Percentiles rank a stretch among this genome's conserved stretches.
These are phyloP conservation scores for Acacia acuminata DNA, from an alignment of 306 rosid genomes.

Conservation along the genomic window DNA sequence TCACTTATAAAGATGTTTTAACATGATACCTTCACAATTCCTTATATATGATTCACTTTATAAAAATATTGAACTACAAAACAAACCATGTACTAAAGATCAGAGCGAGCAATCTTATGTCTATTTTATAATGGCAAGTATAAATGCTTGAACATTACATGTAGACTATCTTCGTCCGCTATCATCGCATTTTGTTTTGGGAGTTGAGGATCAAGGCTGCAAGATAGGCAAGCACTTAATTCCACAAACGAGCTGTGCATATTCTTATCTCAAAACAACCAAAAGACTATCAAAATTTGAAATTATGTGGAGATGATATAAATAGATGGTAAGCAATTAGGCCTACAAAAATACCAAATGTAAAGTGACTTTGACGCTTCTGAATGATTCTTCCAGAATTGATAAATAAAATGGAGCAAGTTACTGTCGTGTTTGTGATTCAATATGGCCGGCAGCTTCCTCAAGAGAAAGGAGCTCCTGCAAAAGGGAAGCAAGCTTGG, in stretches of 20 bases:
- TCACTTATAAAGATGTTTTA: too few species aligned
- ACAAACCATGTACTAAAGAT: too few species aligned
- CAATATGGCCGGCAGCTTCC: constrained; percentile 57
- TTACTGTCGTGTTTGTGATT: constrained; percentile 36
- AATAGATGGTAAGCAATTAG: neutral
- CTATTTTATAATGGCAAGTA: neutral
- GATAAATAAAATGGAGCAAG: neutral
- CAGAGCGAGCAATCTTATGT: neutral
- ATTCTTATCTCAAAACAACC: neutral
- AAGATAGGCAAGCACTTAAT: neutral
- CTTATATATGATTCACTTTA: too few species aligned
- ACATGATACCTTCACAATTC: too few species aligned
- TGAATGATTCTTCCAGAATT: neutral
- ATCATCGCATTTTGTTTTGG: neutral
- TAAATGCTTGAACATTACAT: neutral
- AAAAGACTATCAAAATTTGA: constrained; percentile 28
- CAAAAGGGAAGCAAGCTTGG: constrained; percentile 42
- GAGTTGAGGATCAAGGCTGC: neutral
- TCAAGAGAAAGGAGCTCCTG: constrained; percentile 67
- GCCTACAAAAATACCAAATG: neutral
- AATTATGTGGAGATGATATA: constrained; percentile 16
- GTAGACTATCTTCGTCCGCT: neutral
- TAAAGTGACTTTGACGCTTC: neutral
- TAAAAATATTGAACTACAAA: too few species aligned
- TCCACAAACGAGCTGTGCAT: neutral